phyloP scores from a whole-genome alignment of 192 early-diverging fungal species.

The Backusella morwellensis region DNA sequence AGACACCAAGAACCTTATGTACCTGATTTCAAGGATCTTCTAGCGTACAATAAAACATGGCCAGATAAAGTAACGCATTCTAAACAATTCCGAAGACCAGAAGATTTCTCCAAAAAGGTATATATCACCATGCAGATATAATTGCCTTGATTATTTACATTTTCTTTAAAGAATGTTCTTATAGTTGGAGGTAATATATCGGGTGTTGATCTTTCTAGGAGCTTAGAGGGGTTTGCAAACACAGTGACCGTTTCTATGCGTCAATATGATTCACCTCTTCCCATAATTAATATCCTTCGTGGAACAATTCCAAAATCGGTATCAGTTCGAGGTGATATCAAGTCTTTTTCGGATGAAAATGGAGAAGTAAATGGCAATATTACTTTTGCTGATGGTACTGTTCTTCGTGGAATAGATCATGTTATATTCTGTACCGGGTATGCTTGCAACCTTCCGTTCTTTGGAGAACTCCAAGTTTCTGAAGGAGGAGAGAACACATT shows the following conservation, averaged over 20 bases:
- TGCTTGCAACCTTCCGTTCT: constrained; percentile 46
- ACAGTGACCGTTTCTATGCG: constrained; percentile 17
- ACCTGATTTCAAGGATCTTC: constrained; percentile 10
- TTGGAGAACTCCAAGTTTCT: constrained; percentile 26
- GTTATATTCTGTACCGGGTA: constrained; percentile 68
- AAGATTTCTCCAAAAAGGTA: constrained; percentile 19
- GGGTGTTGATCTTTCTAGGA: constrained; percentile 14
- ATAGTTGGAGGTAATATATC: constrained; percentile 17
- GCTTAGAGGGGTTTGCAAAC: constrained; percentile 2
- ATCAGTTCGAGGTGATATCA: background rate
- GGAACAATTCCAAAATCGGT: constrained; percentile 3
- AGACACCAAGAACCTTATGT: constrained; percentile 10
- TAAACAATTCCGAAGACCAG: constrained; percentile 19
- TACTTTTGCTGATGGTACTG: constrained; percentile 55
- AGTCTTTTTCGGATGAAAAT: constrained; percentile 9
- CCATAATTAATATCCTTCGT: background rate
- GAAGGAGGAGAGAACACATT: background rate
- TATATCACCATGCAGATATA: background rate
- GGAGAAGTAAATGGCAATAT: constrained; percentile 12
- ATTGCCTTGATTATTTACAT: background rate
- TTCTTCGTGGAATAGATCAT: constrained; percentile 48
- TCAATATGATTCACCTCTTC: background rate
- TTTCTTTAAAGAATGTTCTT: constrained; percentile 17
- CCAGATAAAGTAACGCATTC: constrained; percentile 24
- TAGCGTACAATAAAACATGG: constrained; percentile 12